A percentile compares a stretch with the other conserved stretches of the same genome.
These are phyloP conservation scores for Cupressus sempervirens DNA, from an alignment of 75 land plant genomes.

Conservation along the genomic window DNA sequence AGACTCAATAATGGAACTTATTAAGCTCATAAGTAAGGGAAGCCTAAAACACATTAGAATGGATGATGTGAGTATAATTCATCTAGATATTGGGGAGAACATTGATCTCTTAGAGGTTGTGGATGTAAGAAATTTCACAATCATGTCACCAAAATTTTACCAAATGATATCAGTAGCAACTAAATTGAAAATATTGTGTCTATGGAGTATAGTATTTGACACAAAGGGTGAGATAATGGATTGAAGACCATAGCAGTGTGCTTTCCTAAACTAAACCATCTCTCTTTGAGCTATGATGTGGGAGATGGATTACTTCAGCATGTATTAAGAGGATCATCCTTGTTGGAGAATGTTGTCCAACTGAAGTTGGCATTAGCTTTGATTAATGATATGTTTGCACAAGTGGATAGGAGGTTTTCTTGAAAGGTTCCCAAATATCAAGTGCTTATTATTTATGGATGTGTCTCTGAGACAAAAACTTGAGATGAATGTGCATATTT, in stretches of 20 bases:
- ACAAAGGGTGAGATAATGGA: conserved; percentile 61
- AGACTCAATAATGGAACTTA: conserved; percentile 57
- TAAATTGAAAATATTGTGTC: conserved; percentile 47
- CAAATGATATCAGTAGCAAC: conserved; percentile 65
- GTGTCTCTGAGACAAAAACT: conserved; percentile 58
- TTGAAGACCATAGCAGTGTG: conserved; percentile 61
- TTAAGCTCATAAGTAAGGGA: conserved; percentile 64
- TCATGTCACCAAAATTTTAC: conserved; percentile 70
- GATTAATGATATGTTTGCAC: conserved; percentile 54
- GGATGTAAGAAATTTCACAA: conserved; percentile 71
- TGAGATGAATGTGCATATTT: conserved; percentile 50
- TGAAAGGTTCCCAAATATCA: conserved; percentile 67
- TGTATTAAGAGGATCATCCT: conserved; percentile 44
- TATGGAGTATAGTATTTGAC: conserved; percentile 70
- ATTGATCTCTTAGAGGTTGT: conserved; percentile 61
- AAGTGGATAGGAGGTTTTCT: conserved; percentile 63
- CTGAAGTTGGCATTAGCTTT: conserved; percentile 62
- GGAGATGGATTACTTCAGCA: conserved; percentile 52
- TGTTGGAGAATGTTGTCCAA: conserved; percentile 48
- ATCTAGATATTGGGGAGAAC: conserved; percentile 70
- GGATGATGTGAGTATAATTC: conserved; percentile 69
- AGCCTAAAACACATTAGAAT: conserved; percentile 52
- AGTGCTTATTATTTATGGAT: conserved; percentile 57
- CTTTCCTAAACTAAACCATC: conserved; percentile 55
- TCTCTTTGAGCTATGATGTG: conserved; percentile 64